Evolutionary conservation across 805 yeast species (phyloP).

Genomic region (Pichia gijzeniarum): DNA sequence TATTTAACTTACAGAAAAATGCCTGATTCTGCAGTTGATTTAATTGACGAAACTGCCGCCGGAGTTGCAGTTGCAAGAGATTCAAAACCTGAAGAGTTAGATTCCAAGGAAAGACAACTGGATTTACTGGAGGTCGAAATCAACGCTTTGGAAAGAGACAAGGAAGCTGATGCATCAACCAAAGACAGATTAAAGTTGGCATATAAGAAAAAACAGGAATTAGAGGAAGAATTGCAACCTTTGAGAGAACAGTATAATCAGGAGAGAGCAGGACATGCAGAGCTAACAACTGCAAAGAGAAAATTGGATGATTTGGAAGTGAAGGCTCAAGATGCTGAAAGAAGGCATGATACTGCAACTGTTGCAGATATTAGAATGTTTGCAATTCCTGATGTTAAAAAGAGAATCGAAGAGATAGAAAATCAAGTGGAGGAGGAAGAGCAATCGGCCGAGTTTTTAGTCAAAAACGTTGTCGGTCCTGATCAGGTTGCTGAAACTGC

Average conservation of each 20-base stretch:
- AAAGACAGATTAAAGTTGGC: slow-evolving; percentile 82
- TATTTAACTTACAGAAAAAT: slow-evolving; percentile 91
- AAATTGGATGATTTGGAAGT: slow-evolving; percentile 87
- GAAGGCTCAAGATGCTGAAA: slow-evolving; percentile 94
- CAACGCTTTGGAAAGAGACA: slow-evolving; percentile 93
- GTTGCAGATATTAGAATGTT: slow-evolving; percentile 96
- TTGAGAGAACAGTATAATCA: slow-evolving; percentile 76
- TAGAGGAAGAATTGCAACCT: slow-evolving; percentile 82
- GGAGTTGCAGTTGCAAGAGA: slow-evolving; percentile 97
- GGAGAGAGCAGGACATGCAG: slow-evolving; percentile 88
- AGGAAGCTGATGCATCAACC: slow-evolving; percentile 75
- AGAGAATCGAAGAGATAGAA: slow-evolving; percentile 67
- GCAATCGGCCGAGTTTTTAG: slow-evolving; percentile 45
- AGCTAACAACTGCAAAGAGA: slow-evolving; percentile 81
- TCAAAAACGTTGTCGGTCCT: slow-evolving; percentile 84
- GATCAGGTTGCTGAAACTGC: slow-evolving; percentile 84
- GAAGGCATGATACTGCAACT: slow-evolving; percentile 89
- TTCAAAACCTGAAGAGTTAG: slow-evolving; percentile 95
- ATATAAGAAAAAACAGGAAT: slow-evolving; percentile 66
- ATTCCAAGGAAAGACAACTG: slow-evolving; percentile 85
- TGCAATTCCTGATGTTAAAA: slow-evolving; percentile 90
- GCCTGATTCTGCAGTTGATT: slow-evolving; percentile 95
- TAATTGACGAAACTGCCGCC: slow-evolving; percentile 94
- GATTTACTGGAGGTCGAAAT: slow-evolving; percentile 92
- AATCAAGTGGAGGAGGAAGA: slow-evolving; percentile 69